Evolutionary conservation across 331 rosid genomes (phyloP).

Genomic region (Saraca asoca): DNA sequence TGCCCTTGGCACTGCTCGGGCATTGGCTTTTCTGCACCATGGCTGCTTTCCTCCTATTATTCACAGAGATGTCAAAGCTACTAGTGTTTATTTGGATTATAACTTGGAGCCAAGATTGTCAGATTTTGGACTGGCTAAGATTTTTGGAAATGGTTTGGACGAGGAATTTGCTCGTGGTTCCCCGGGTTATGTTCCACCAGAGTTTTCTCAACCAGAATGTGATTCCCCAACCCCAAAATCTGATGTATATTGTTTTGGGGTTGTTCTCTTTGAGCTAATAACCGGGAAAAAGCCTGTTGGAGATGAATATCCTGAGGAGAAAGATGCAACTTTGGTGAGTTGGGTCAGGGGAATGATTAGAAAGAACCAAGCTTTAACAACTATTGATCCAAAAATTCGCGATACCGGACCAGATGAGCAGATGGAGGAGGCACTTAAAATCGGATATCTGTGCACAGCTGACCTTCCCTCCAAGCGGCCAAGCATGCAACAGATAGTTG

Average conservation of each 20-base stretch:
- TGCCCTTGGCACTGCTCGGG: conserved; percentile 89
- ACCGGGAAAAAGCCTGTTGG: conserved; percentile 85
- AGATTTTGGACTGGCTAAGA: conserved; percentile 91
- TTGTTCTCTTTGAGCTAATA: conserved; percentile 79
- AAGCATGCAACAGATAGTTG: conserved; percentile 95
- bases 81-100: conserved; percentile 86
- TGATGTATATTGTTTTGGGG: conserved; percentile 94
- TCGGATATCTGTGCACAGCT: conserved; percentile 95
- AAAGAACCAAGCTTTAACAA: conserved; percentile 61
- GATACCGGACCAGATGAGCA: conserved; percentile 67
- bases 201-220: conserved; percentile 60
- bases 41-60: conserved; percentile 97
- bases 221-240: conserved; percentile 79
- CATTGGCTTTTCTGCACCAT: conserved; percentile 90
- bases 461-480: conserved; percentile 88
- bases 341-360: conserved; percentile 90
- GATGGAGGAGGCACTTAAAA: conserved; percentile 92
- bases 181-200: conserved; percentile 86
- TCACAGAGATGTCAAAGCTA: conserved; percentile 87
- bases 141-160: conserved; percentile 78
- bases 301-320: conserved; percentile 80
- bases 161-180: conserved; percentile 75
- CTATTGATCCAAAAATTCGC: conserved; percentile 77
- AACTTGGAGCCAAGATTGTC: conserved; percentile 88
- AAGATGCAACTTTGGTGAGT: conserved; percentile 68